These are phyloP conservation scores for Tetracentron sinense DNA, from an alignment of 164 flowering plant species.

Conservation along the genomic window DNA sequence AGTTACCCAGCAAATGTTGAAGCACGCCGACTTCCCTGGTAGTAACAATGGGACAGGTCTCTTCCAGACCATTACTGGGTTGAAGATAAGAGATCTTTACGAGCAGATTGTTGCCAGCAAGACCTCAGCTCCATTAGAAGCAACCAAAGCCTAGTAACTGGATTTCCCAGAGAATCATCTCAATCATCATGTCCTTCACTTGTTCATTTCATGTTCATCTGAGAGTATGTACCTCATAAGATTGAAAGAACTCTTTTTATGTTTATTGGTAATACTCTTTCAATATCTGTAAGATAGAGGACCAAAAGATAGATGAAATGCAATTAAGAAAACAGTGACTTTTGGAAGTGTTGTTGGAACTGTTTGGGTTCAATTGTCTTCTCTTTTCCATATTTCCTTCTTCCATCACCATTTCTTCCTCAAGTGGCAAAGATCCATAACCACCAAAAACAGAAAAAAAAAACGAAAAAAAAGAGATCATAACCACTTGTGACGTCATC, in stretches of 20 bases:
- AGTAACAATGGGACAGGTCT: slow-evolving; percentile 96
- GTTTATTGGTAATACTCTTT: slow-evolving; percentile 17
- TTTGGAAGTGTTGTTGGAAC: slow-evolving; percentile 9
- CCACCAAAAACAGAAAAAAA: no score
- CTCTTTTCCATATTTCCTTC: background rate
- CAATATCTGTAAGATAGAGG: slow-evolving; percentile 25
- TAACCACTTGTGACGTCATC: no score
- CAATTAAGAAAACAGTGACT: slow-evolving; percentile 13
- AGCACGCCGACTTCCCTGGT: slow-evolving; percentile 88
- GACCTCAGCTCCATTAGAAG: slow-evolving; percentile 43
- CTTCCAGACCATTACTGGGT: slow-evolving; percentile 81
- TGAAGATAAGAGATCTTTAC: slow-evolving; percentile 83
- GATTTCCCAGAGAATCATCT: slow-evolving; percentile 3
- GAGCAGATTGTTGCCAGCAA: slow-evolving; percentile 63
- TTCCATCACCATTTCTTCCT: background rate
- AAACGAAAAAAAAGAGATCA: no score
- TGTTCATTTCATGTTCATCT: background rate
- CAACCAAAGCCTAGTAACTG: slow-evolving; percentile 49
- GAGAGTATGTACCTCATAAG: slow-evolving; percentile 8
- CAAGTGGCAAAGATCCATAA: no score
- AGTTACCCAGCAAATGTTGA: slow-evolving; percentile 91
- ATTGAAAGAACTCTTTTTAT: slow-evolving; percentile 14
- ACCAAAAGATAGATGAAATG: slow-evolving; percentile 13
- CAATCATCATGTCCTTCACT: slow-evolving; percentile 2
- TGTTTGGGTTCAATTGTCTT: background rate